Percentiles rank a stretch among this genome's conserved stretches.
Conservation (phyloP, 306 rosid genomes). For the Astragalus membranaceus region DNA sequence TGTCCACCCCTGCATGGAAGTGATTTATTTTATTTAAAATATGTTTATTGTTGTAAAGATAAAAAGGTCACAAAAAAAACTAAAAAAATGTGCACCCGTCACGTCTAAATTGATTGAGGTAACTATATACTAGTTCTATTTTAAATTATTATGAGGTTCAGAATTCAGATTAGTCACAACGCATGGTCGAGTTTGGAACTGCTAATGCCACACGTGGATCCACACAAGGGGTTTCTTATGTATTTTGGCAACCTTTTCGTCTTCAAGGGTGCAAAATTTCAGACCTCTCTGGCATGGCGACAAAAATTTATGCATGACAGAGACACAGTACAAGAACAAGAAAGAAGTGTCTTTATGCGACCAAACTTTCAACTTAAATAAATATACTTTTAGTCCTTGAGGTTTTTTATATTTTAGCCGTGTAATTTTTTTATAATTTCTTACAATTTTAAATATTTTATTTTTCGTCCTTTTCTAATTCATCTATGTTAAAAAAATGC, state of each 20-base stretch:
- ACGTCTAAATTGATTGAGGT: neutral
- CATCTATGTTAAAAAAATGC: too few relatives aligned
- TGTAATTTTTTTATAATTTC: too few relatives aligned
- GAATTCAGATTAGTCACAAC: conserved; percentile 24
- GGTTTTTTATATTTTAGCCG: too few relatives aligned
- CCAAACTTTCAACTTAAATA: too few relatives aligned
- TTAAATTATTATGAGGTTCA: neutral
- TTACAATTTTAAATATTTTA: too few relatives aligned
- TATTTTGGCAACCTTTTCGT: neutral
- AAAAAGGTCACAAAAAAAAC: too few relatives aligned
- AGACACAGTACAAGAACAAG: neutral
- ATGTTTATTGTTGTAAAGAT: neutral
- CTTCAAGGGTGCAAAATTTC: neutral
- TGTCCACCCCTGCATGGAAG: too few relatives aligned
- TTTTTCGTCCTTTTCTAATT: too few relatives aligned
- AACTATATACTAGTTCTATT: neutral
- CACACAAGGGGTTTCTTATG: neutral
- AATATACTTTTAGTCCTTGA: too few relatives aligned
- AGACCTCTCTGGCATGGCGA: neutral
- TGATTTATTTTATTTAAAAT: too few relatives aligned
- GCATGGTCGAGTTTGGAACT: conserved; percentile 8
- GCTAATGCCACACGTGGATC: neutral
- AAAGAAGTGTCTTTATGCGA: neutral
- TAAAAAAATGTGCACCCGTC: neutral
- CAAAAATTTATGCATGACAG: neutral